Base-by-base conservation (phyloP, 2,329 filamentous ascomycete species). In the Tothia fuscella region DNA sequence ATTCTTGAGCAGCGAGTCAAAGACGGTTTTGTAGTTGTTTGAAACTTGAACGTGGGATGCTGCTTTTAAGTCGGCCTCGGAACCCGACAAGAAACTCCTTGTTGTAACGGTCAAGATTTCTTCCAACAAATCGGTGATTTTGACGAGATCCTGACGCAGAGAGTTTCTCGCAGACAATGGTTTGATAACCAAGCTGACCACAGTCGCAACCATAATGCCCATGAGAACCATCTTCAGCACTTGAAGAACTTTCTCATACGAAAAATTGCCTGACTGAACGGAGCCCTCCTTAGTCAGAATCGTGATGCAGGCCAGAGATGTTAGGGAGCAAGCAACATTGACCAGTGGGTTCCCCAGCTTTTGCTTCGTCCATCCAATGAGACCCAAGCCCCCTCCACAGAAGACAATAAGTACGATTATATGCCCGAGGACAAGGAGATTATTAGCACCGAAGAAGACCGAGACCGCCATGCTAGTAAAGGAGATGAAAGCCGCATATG, bases 271-370 rank as follows among this genome's bases (percentile, higher is more conserved):
- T 25, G 74, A 78, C 52, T 93, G 84, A 1, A 95, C 79, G 2
- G 86, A 78, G 38, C 86, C 87, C 60, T 95, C 89, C 61, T 93
- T 93, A 9, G 89, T 94, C 47, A 95, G 67, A 34, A 93, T 76
- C 2, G 83, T 88, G 55, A 95, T 93, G 48, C 91, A 83, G 38
- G 85, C 85, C 44, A 96, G 78, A 25, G 85, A 89, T 5, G 88
- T 78, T 49, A 95, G 68, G 24, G 87, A 94, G 50, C 82, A 86
- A 36, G 82, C 84, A 10, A 63, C 59, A 38, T 63, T 63, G 41
- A 63, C 60, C n/a, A 62, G 49, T 3, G 60, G 57, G 43, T 61
- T 56, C 3, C 56, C 58, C 6, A 61, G 48, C 26, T 50, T 51
- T 43, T 61, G 56, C 45, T 63, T 63, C 33, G 54, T 48, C 54